Conservation (phyloP, 768 basidiomycete species). For the Boletus rubroflammeus region DNA sequence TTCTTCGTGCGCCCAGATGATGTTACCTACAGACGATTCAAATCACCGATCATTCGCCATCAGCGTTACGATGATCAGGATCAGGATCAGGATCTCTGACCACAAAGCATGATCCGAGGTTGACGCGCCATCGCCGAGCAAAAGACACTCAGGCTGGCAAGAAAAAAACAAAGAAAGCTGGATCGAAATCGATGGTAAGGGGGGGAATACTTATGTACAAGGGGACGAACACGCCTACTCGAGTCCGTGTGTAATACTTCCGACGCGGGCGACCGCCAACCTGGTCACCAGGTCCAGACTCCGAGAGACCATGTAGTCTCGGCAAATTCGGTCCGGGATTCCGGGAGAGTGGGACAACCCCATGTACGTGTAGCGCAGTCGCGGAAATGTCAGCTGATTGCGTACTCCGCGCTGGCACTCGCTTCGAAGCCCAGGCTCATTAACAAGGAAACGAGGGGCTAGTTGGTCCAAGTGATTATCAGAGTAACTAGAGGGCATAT, state of each 20-base stretch:
- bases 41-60: background rate
- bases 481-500: too few species aligned
- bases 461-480: too few species aligned
- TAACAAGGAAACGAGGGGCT: too few species aligned
- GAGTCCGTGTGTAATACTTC: background rate
- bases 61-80: background rate
- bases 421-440: background rate
- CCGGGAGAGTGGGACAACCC: background rate
- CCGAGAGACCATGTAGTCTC: background rate
- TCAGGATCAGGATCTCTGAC: constrained; percentile 13
- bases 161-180: background rate
- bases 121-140: constrained; percentile 8
- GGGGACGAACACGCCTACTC: background rate
- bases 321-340: background rate
- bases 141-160: background rate
- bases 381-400: background rate
- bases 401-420: too few species aligned
- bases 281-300: background rate
- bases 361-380: background rate
- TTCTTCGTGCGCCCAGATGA: constrained; percentile 82
- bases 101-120: constrained; percentile 34
- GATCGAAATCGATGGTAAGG: background rate
- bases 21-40: constrained; percentile 44
- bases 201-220: background rate
- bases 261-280: background rate